These are phyloP conservation scores for Leucocoprinus sp. DNA, from an alignment of 768 basidiomycete genomes.

Conservation along the genomic window DNA sequence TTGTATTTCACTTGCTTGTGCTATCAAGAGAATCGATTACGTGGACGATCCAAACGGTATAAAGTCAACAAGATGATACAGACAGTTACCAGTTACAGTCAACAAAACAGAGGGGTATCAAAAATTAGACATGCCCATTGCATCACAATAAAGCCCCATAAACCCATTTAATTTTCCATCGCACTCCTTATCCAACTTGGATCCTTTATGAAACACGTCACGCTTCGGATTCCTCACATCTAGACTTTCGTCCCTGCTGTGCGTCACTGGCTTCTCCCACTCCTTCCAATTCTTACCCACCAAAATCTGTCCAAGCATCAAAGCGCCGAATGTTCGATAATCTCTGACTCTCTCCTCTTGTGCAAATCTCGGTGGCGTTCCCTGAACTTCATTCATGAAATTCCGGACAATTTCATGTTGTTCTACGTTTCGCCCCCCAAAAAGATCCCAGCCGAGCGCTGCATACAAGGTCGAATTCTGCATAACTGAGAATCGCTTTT, in stretches of 20 bases:
- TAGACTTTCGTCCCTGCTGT: background rate
- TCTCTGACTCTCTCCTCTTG: background rate
- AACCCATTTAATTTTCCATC: background rate
- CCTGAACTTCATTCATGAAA: background rate
- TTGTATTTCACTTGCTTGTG: no score
- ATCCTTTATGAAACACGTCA: background rate
- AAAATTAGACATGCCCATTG: no score
- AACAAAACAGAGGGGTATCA: no score
- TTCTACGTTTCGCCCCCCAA: background rate
- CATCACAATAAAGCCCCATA: background rate
- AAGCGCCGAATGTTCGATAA: background rate
- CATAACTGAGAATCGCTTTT: background rate
- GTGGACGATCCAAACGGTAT: no score
- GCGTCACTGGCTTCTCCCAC: background rate
- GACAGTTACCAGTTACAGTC: no score
- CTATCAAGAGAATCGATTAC: no score
- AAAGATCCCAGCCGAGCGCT: conserved; percentile 1
- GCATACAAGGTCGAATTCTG: background rate
- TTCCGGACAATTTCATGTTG: background rate
- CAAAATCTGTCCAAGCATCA: conserved; percentile 1
- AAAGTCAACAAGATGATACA: no score
- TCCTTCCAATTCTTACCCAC: background rate
- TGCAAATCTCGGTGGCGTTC: background rate
- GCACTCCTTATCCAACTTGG: background rate
- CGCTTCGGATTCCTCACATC: conserved; percentile 2